phyloP scores from a whole-genome alignment of 2,329 filamentous ascomycete species.

The Torrubiella hemipterigena region DNA sequence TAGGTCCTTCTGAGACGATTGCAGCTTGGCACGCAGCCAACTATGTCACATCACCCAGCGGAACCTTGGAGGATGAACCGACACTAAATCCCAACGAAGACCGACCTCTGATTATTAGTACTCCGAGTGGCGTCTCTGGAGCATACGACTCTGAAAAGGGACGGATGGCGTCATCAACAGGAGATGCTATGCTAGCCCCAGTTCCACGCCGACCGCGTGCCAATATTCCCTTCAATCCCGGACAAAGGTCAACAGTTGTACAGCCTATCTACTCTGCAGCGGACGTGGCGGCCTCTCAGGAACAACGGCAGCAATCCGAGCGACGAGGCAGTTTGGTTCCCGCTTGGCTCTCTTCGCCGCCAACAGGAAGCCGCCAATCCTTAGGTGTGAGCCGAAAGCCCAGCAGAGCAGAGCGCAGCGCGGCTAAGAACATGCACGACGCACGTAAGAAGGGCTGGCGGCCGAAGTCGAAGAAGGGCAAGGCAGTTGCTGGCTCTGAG shows the following conservation, averaged over 20 bases:
- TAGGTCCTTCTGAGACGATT: too few relatives aligned
- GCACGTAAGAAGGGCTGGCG: conserved; percentile 47
- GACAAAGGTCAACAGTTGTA: not conserved
- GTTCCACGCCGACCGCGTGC: conserved; percentile 37
- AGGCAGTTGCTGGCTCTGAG: conserved; percentile 20
- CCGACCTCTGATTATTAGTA: conserved; percentile 49
- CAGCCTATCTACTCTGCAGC: conserved; percentile 1
- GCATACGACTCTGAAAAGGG: conserved; percentile 32
- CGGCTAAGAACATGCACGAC: conserved; percentile 50
- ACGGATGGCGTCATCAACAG: conserved; percentile 19
- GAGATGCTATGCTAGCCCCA: conserved; percentile 39
- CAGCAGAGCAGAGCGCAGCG: conserved; percentile 47
- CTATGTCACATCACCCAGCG: not conserved
- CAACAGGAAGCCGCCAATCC: conserved; percentile 22
- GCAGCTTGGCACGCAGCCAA: too few relatives aligned
- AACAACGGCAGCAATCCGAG: conserved; percentile 2
- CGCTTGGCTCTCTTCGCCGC: conserved; percentile 23
- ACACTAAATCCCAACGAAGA: conserved; percentile 22
- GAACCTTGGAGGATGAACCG: not conserved
- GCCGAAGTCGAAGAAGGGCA: conserved; percentile 26
- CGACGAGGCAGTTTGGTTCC: conserved; percentile 12
- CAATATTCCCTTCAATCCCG: conserved; percentile 5
- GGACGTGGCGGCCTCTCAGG: conserved; percentile 5
- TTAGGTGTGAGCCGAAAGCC: conserved; percentile 33
- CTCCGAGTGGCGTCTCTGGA: conserved; percentile 41